Evolutionary conservation across 2,329 filamentous ascomycete genomes (phyloP), one percentile per base, ranked within the genome.

Genomic region (Pseudofabraea citricarpa): DNA sequence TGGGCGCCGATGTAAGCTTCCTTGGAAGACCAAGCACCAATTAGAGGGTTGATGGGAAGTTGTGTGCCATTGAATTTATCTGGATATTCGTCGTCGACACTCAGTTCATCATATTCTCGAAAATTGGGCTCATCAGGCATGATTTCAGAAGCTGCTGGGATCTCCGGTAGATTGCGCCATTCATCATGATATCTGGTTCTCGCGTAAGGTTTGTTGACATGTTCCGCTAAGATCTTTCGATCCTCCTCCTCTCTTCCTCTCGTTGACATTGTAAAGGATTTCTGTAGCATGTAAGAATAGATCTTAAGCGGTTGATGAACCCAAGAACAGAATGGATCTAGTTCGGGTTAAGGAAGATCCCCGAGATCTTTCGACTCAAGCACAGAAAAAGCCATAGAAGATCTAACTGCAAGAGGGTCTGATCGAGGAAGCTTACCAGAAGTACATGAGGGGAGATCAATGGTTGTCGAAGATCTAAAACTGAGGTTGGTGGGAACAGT

Each of bases 1-100:
- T 94, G 87, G 0, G 79, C 75, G 23, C 78, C 69, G 0, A 95
- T 68, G 45, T 95, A 95, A 0, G 73, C 69, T 1, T 79, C 71
- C 36, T 77, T 83, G 4, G 71, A 78, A 0, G 64, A 50, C 71
- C 83, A 91, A 0, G 80, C 67, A 0, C 70, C 69, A 1, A 74
- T 50, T 16, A 81, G 67, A 6, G 67, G 67, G 53, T 88, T 88
- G 0, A 66, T 54, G 0, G 68, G 64, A 0, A 82, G 57, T 15
- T 21, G 18, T 7, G 35, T n/a, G 21, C 35, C 35, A n/a, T 37
- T 22, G 7, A n/a, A n/a, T 21, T 37, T 37, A 18, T 51, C 18
- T 26, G 55, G 53, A 1, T 54, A 46, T n/a, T 40, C 31, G 19
- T 55, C 50, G 38, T 59, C 58, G 1, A 49, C 52, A 20, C 56